Percentiles rank a stretch among this genome's conserved stretches.
Evolutionary conservation across 805 yeast species (phyloP).

Genomic region (Starmerella kuoi): DNA sequence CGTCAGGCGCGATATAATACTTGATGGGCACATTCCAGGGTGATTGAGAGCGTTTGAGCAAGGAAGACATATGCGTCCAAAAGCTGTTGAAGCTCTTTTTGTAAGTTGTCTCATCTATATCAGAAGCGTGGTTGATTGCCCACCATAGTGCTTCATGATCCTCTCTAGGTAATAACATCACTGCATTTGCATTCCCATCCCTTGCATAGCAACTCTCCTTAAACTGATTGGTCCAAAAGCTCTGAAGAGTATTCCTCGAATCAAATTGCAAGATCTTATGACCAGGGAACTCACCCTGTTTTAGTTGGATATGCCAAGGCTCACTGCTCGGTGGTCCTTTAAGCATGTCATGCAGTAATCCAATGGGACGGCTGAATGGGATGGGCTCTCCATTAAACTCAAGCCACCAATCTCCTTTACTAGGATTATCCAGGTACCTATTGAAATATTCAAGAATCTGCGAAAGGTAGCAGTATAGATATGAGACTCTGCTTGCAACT

Average conservation of each 20-base stretch:
- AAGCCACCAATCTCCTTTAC: constrained; percentile 15
- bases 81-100: constrained; percentile 20
- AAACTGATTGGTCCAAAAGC: constrained; percentile 60
- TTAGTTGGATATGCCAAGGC: constrained; percentile 41
- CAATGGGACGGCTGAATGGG: constrained; percentile 21
- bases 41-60: no score
- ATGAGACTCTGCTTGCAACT: constrained; percentile 12
- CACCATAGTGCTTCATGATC: constrained; percentile 50
- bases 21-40: no score
- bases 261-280: constrained; percentile 35
- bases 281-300: constrained; percentile 35
- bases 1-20: no score
- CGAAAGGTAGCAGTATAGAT: constrained; percentile 12
- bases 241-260: constrained; percentile 30
- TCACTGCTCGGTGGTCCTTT: constrained; percentile 4
- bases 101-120: background rate
- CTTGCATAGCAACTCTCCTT: constrained; percentile 71
- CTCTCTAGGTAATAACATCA: constrained; percentile 62
- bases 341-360: constrained; percentile 17
- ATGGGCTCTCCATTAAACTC: constrained; percentile 10
- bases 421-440: constrained; percentile 9
- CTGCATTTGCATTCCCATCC: constrained; percentile 63
- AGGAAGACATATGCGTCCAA: constrained; percentile 25
- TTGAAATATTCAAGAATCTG: constrained; percentile 16
- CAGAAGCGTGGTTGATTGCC: constrained; percentile 13